phyloP scores from a whole-genome alignment of 2,329 filamentous ascomycete genomes.

The Xylariaceae sp. region DNA sequence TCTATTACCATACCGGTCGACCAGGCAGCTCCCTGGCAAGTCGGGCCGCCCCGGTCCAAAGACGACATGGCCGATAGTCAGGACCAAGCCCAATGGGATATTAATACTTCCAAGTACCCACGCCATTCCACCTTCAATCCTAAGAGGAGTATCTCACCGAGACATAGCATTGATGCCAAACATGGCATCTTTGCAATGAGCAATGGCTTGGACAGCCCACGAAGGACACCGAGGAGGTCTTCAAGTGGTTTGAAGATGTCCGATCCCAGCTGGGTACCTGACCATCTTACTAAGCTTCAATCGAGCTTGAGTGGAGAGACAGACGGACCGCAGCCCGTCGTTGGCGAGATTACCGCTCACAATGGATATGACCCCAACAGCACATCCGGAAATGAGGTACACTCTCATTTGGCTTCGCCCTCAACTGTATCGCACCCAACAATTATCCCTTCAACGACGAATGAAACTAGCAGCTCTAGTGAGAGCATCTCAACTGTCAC shows the following conservation, averaged over 20 bases:
- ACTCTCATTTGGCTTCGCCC: slow-evolving; percentile 8
- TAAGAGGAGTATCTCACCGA: slow-evolving; percentile 22
- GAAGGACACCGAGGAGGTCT: slow-evolving; percentile 16
- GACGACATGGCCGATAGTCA: slow-evolving; percentile 30
- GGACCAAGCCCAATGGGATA: slow-evolving; percentile 19
- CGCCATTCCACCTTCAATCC: slow-evolving; percentile 12
- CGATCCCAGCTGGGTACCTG: slow-evolving; percentile 5
- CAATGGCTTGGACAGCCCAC: slow-evolving; percentile 9
- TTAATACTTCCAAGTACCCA: slow-evolving; percentile 15
- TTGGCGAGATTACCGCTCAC: slow-evolving; percentile 4
- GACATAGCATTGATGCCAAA: slow-evolving; percentile 22
- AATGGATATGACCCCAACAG: slow-evolving; percentile 4
- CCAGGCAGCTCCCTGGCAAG: slow-evolving; percentile 19
- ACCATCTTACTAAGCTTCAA: slow-evolving; percentile 1
- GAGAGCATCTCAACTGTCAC: slow-evolving; percentile 47
- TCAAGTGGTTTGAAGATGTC: slow-evolving; percentile 17
- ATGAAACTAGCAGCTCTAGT: slow-evolving; percentile 43
- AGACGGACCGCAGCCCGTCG: slow-evolving; percentile 4
- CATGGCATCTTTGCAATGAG: slow-evolving; percentile 17
- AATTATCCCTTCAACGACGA: slow-evolving; percentile 35
- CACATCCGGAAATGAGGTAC: slow-evolving; percentile 8
- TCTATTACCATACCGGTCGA: slow-evolving; percentile 22
- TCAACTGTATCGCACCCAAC: slow-evolving; percentile 32
- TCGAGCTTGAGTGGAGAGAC: slow-evolving; percentile 6
- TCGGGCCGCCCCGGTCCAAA: not conserved